phyloP scores from a whole-genome alignment of 257 asterid species.

The Echium plantagineum region DNA sequence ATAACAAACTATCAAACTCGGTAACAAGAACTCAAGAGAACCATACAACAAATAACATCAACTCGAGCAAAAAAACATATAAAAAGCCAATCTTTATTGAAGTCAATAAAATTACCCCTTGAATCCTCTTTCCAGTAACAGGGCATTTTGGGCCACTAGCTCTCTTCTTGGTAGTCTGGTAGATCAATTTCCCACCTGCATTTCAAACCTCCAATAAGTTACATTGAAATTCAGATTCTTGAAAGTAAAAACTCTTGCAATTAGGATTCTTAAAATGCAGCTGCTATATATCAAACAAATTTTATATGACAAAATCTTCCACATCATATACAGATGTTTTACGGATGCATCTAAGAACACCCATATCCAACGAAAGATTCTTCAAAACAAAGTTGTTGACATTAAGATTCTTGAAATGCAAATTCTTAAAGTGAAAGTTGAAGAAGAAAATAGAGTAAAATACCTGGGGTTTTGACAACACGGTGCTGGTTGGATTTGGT shows the following conservation, averaged over 20 bases:
- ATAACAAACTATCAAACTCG: no score
- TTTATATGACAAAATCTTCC: no score
- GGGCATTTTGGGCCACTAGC: conserved; percentile 64
- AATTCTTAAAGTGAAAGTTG: background rate
- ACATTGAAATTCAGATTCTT: background rate
- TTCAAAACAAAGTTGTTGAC: no score
- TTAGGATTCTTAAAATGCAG: background rate
- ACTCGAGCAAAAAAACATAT: no score
- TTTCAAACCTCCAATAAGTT: conserved; percentile 1
- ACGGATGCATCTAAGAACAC: no score
- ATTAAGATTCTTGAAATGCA: background rate
- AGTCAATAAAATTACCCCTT: conserved; percentile 29
- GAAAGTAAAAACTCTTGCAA: background rate
- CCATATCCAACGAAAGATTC: no score
- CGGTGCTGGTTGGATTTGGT: conserved; percentile 19
- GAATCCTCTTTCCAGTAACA: conserved; percentile 54
- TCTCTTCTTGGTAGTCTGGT: conserved; percentile 43
- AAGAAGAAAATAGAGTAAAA: conserved; percentile 2
- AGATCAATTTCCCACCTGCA: conserved; percentile 37
- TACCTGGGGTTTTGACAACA: conserved; percentile 19
- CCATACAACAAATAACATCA: no score
- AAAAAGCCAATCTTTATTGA: background rate
- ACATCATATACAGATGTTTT: no score
- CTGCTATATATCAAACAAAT: no score
- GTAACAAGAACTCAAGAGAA: no score